These are phyloP conservation scores for Mimosa bimucronata DNA, from an alignment of 306 rosid genomes.

Conservation along the genomic window DNA sequence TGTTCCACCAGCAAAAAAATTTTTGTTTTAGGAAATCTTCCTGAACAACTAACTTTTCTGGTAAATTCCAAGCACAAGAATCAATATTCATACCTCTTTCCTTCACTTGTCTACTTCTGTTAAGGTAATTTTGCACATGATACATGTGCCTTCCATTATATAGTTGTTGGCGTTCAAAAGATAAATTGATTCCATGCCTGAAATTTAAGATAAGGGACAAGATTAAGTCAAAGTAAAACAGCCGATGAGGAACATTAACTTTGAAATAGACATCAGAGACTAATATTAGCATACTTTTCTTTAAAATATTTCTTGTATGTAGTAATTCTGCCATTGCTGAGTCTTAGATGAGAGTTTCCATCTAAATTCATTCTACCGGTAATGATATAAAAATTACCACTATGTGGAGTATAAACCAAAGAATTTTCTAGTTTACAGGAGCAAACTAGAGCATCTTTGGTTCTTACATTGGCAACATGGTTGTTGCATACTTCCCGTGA, in stretches of 20 bases:
- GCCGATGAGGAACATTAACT: constrained; percentile 7
- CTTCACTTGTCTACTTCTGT: constrained; percentile 44
- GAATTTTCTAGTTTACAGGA: constrained; percentile 59
- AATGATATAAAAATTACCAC: constrained; percentile 54
- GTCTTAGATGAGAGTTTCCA: constrained; percentile 57
- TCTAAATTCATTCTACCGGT: constrained; percentile 49
- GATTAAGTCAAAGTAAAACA: neutral
- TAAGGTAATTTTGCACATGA: constrained; percentile 55
- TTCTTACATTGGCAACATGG: constrained; percentile 34
- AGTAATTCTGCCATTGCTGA: constrained; percentile 46
- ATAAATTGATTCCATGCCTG: constrained; percentile 64
- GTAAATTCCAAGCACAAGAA: constrained; percentile 19
- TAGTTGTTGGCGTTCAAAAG: constrained; percentile 53
- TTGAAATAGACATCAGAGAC: constrained; percentile 16
- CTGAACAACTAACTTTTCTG: neutral
- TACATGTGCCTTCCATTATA: constrained; percentile 59
- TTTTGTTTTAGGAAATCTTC: neutral
- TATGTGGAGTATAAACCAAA: constrained; percentile 78
- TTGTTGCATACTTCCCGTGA: constrained; percentile 6
- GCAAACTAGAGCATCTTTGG: constrained; percentile 57
- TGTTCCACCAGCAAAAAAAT: neutral
- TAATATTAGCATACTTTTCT: constrained; percentile 48
- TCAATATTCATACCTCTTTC: constrained; percentile 55
- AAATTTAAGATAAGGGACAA: constrained; percentile 33
- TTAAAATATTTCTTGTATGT: constrained; percentile 63